phyloP scores from a whole-genome alignment of 129 eudicot genomes.

The Tagetes patula region DNA sequence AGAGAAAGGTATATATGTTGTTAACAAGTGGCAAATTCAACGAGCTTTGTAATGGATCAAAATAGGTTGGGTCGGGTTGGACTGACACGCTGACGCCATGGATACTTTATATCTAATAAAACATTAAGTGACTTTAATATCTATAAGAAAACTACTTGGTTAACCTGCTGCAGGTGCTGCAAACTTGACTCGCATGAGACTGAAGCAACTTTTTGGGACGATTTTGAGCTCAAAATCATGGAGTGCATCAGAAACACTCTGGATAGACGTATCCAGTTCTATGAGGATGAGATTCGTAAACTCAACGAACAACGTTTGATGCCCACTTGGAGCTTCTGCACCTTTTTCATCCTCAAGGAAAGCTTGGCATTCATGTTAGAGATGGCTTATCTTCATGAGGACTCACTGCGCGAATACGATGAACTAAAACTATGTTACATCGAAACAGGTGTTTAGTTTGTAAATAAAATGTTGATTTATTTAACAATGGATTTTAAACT shows the following conservation, averaged over 20 bases:
- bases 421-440: conserved; percentile 85
- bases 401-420: conserved; percentile 88
- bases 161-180: conserved; percentile 63
- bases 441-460: conserved; percentile 71
- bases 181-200: conserved; percentile 72
- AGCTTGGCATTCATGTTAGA: conserved; percentile 96
- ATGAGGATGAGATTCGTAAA: conserved; percentile 93
- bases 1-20: conserved; percentile 66
- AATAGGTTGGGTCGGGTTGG: neutral
- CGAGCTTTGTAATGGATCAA: neutral
- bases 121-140: neutral
- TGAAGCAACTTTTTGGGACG: conserved; percentile 84
- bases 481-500: conserved; percentile 6
- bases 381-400: conserved; percentile 94
- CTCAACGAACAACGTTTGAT: conserved; percentile 87
- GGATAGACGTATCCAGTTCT: conserved; percentile 84
- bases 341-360: conserved; percentile 92
- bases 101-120: neutral
- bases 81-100: neutral
- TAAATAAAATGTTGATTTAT: conserved; percentile 9
- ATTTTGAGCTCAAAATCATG: conserved; percentile 68
- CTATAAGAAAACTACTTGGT: conserved; percentile 20
- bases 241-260: conserved; percentile 81
- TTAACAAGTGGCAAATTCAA: neutral
- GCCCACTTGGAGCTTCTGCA: conserved; percentile 95